Base-by-base conservation (phyloP, 2,329 filamentous ascomycete genomes). In the Colletotrichum navitas region DNA sequence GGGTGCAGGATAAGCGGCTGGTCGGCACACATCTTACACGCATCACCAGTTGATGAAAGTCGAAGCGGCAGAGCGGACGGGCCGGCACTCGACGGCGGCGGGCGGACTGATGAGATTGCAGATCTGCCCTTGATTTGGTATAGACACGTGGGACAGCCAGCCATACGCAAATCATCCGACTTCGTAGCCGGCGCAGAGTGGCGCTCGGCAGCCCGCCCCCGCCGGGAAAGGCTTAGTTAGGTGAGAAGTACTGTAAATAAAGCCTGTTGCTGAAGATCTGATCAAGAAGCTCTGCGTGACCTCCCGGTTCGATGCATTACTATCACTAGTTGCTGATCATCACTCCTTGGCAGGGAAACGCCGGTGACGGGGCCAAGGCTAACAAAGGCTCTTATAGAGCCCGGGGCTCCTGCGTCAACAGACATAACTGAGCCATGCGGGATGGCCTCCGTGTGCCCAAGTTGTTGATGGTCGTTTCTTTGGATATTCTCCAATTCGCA, bases 41-140 rank as follows among this genome's bases (percentile, higher is more conserved):
- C 16, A 45, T 45, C 45, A 52, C 45, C 24, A 8, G 56, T 32
- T 29, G 39, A 51, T 34, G 43, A 36, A 63, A 18, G 26, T 24
- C 29, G 12, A 36, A 24, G 58, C n/a, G 34, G 56, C 26, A 63
- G 11, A 18, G 47, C 60, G 60, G 47, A 34, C 45, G 39, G 64
- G 68, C 41, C 63, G 63, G 56, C 21, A 67, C 12, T 62, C 58
- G 41, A n/a, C 32, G 18, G 24, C 18, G 26, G 24, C 36, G 29
- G 2, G 52, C 32, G 34, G 10, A 58, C 29, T 4, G 51, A 58
- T 58, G 36, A 47, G 41, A 63, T 58, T 55, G 63, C 51, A 68
- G 56, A 68, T 71, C 58, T 32, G n/a, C 36, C 11, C 24, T 39
- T 41, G 24, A 43, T 18, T 21, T 43, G 12, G 47, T 11, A 6